These are phyloP conservation scores for Brettanomyces naardenensis DNA, from an alignment of 805 yeast genomes.

Conservation along the genomic window DNA sequence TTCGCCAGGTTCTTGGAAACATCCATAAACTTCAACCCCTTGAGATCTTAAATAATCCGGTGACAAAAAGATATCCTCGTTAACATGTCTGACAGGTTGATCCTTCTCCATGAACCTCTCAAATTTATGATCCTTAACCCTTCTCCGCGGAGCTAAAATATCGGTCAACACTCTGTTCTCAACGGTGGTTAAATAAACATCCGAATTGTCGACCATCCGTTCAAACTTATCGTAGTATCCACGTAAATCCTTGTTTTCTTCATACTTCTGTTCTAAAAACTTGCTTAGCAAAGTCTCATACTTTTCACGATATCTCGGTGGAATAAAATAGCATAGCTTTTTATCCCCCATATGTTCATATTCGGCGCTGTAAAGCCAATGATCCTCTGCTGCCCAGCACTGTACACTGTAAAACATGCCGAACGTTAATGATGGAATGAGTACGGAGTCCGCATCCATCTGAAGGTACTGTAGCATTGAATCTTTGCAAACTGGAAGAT, in stretches of 20 bases:
- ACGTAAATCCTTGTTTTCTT: slow-evolving; percentile 5
- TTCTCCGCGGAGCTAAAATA: slow-evolving; percentile 16
- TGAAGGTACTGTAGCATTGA: slow-evolving; percentile 41
- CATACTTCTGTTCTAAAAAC: slow-evolving; percentile 4
- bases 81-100: slow-evolving; percentile 17
- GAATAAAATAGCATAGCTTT: slow-evolving; percentile 56
- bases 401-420: slow-evolving; percentile 47
- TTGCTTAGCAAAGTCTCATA: slow-evolving; percentile 37
- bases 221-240: slow-evolving; percentile 5
- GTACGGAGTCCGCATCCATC: slow-evolving; percentile 34
- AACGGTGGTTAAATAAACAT: slow-evolving; percentile 13
- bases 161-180: slow-evolving; percentile 18
- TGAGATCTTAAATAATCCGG: slow-evolving; percentile 39
- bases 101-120: slow-evolving; percentile 8
- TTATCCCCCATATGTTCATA: slow-evolving; percentile 49
- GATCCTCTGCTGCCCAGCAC: slow-evolving; percentile 57
- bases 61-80: slow-evolving; percentile 40
- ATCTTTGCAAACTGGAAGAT: slow-evolving; percentile 40
- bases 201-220: slow-evolving; percentile 9
- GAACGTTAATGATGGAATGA: slow-evolving; percentile 37
- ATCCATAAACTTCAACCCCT: slow-evolving; percentile 40
- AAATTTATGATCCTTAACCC: slow-evolving; percentile 22
- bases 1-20: slow-evolving; percentile 57
- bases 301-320: slow-evolving; percentile 43
- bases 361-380: slow-evolving; percentile 44